These are phyloP conservation scores for Penicillium pulvis DNA, from an alignment of 495 filamentous ascomycete genomes.

Conservation along the genomic window DNA sequence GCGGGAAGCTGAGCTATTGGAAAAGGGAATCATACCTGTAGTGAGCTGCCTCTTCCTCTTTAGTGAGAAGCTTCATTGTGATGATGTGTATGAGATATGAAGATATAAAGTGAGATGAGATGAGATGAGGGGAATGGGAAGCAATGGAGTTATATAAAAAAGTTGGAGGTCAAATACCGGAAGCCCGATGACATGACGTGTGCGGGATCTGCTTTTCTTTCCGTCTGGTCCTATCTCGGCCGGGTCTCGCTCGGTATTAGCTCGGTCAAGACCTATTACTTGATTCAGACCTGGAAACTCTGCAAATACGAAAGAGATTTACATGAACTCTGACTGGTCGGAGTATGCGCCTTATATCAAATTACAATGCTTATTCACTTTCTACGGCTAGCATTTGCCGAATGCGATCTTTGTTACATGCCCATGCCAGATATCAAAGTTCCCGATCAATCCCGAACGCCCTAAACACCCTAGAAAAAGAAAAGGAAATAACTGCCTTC, in stretches of 20 bases:
- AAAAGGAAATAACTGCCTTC: neutral
- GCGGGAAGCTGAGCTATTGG: conserved; percentile 1
- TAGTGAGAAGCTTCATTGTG: conserved; percentile 91
- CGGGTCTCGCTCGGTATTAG: neutral
- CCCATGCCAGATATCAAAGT: conserved; percentile 15
- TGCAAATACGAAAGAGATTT: neutral
- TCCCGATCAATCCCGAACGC: conserved; percentile 25
- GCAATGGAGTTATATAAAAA: conserved; percentile 13
- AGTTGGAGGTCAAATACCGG: conserved; percentile 34
- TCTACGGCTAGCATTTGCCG: conserved; percentile 6
- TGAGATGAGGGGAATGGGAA: conserved; percentile 1
- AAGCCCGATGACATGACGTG: conserved; percentile 28
- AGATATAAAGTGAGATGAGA: neutral
- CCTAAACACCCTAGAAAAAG: conserved; percentile 13
- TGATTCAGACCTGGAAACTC: neutral
- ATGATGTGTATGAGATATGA: conserved; percentile 14
- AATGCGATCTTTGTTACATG: conserved; percentile 22
- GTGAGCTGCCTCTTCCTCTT: conserved; percentile 80
- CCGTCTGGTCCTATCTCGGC: conserved; percentile 4
- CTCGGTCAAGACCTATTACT: neutral
- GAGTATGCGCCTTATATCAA: neutral
- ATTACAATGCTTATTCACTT: conserved; percentile 7
- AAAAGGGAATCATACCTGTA: conserved; percentile 51
- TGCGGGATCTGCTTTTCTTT: conserved; percentile 31
- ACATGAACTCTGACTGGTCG: neutral